Base-by-base conservation (phyloP, 352 stramenopile species). In the Phytophthora pseudosyringae region DNA sequence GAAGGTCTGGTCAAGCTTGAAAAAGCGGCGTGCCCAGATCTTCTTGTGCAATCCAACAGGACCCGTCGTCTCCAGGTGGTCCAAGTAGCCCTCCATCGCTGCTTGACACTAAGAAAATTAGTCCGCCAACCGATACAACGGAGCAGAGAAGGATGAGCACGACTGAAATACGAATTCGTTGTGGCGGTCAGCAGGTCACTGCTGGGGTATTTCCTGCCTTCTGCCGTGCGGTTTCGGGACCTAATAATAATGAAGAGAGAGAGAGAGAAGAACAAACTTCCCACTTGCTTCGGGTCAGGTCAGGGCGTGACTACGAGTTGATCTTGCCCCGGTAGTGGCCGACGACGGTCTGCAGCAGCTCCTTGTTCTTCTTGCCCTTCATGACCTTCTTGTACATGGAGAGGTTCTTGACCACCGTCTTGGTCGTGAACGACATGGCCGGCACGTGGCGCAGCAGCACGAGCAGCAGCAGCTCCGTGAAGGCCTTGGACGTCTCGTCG, bases 71-170 rank as follows among this genome's bases (percentile, higher is more conserved):
- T 88, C 79, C 43, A 91, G 54, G 44, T 87, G 71, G 50, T 88
- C 81, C 25, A 91, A 61, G 11, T 80, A 86, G 58, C 83, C 83
- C 43, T 90, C 64, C 83, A 90, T 90, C 3, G 28, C 25, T 40
- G 16, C 51, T 21, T 33, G 26, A 35, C n/a, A 56, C 28, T 35
- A n/a, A 21, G 21, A 21, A 32, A 50, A 58, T 46, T 47, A 62
- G 18, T 35, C 52, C 11, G 11, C 3, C 31, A 13, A 51, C 29
- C 31, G 21, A 43, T 32, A 35, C 21, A 21, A 21, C 21, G 21
- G 21, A 21, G 21, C 21, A 21, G 21, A 21, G 21, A 21, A 35
- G 31, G 31, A 35, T 38, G 31, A 29, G 13, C 16, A 50, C 38
- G 5, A 47, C 29, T 47, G 36, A 39, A 39, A 47, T 38, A 50